Evolutionary conservation across 768 basidiomycete species (phyloP).

Genomic region (Pisolithus sp.): DNA sequence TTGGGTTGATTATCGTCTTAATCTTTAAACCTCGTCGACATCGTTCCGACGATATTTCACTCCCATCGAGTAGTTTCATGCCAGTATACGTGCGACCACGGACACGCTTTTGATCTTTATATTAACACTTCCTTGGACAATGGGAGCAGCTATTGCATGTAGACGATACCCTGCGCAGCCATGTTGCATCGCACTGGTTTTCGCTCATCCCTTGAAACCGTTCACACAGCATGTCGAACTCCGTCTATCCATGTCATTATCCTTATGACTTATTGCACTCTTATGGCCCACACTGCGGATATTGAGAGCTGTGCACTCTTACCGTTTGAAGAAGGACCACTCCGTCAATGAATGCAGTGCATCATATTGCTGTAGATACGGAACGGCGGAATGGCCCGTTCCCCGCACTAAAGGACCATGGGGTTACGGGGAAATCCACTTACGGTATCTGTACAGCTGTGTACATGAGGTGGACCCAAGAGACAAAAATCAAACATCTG

Average conservation of each 20-base stretch:
- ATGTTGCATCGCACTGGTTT: not conserved
- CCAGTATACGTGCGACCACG: conserved; percentile 26
- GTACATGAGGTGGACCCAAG: not conserved
- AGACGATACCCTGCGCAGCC: too few species aligned
- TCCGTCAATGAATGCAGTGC: not conserved
- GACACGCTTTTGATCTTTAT: conserved; percentile 21
- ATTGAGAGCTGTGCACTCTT: not conserved
- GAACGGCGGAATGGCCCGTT: conserved; percentile 44
- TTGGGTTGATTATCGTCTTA: conserved; percentile 80
- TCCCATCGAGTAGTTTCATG: conserved; percentile 22
- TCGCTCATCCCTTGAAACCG: not conserved
- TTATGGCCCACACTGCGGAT: not conserved
- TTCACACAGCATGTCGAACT: not conserved
- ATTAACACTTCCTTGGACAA: not conserved
- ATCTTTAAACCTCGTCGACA: conserved; percentile 85
- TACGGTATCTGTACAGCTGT: conserved; percentile 41
- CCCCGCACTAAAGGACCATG: conserved; percentile 36
- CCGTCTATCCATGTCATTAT: not conserved
- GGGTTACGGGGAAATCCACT: conserved; percentile 36
- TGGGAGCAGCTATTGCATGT: too few species aligned
- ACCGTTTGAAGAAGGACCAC: not conserved
- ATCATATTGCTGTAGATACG: not conserved
- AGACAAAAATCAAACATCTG: not conserved
- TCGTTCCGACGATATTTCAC: conserved; percentile 19
- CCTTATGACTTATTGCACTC: not conserved